Base-by-base conservation (phyloP, 176 grass and related monocot genomes). In the Sorghum bicolor region DNA sequence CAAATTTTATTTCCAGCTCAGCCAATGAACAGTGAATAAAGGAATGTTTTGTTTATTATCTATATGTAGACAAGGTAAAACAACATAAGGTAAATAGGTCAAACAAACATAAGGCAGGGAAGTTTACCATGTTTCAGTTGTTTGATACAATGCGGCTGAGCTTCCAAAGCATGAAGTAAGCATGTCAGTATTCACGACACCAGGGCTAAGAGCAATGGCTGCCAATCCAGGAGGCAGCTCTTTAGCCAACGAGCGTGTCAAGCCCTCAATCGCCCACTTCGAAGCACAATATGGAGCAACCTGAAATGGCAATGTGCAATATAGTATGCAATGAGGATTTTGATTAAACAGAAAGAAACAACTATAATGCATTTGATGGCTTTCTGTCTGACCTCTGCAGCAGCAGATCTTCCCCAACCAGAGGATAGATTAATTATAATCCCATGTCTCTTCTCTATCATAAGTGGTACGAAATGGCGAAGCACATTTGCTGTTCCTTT, bases 181-280 rank as follows among this genome's bases (percentile, higher is more conserved):
- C 96, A 98, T 95, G 38, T 98, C 96, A 55, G 96, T 98, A 78
- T 98, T 92, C 64, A 95, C 80, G 52, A 98, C 96, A 83, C 96
- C 93, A 80, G 96, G 96, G 79, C 89, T 93, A 82, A 98, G 96
- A 48, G 96, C 91, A 92, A 98, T 79, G 50, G 88, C 81, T 83
- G 96, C 96, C 79, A 98, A 64, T 41, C 96, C 96, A 78, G 85
- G 85, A 84, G 96, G 96, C 29, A 98, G 81, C 76, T 98, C 96
- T 82, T 94, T 95, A 44, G 93, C 96, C 57, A 95, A 86, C 29
- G 96, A 95, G 72, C 89, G 89, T 20, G 96, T 98, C 79, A 98
- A 75, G 61, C 96, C 96, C 78, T 98, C 96, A 77, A 98, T 90
- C 4, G 96, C 96, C 96, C 96, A 98, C 68, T 98, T 98, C 14